Conservation (phyloP, 164 flowering plant genomes). For the Dillenia suffruticosa region DNA sequence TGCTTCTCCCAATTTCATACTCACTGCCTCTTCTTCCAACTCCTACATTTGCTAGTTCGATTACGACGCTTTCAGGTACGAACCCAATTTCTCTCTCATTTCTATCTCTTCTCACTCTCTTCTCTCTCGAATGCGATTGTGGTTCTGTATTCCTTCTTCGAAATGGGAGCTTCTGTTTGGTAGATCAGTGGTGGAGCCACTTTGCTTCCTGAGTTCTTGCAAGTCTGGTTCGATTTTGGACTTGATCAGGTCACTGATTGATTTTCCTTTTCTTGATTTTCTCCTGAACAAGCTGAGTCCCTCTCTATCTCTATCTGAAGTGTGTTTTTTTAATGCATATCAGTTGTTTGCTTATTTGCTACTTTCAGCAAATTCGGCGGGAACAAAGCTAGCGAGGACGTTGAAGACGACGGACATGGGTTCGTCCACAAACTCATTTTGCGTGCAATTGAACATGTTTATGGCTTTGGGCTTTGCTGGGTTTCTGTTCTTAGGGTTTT, state of each 20-base stretch:
- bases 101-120: neutral
- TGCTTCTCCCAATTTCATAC: conserved; percentile 71
- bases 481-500: conserved; percentile 58
- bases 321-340: too few relatives aligned
- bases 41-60: conserved; percentile 48
- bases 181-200: conserved; percentile 65
- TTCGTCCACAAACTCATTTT: conserved; percentile 40
- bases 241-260: conserved; percentile 70
- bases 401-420: conserved; percentile 44
- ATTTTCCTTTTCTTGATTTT: neutral
- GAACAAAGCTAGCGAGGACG: conserved; percentile 46
- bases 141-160: conserved; percentile 63
- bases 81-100: too few relatives aligned
- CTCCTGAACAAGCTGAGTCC: too few relatives aligned
- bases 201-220: conserved; percentile 55
- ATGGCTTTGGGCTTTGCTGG: conserved; percentile 66
- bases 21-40: conserved; percentile 48
- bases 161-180: conserved; percentile 69
- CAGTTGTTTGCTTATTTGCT: conserved; percentile 78
- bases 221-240: conserved; percentile 92
- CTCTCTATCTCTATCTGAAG: too few relatives aligned
- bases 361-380: conserved; percentile 67
- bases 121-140: conserved; percentile 45
- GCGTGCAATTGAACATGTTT: conserved; percentile 62
- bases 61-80: conserved; percentile 71